Base-by-base conservation (phyloP, 2,329 filamentous ascomycete genomes). In the Colletotrichum euphorbiae region DNA sequence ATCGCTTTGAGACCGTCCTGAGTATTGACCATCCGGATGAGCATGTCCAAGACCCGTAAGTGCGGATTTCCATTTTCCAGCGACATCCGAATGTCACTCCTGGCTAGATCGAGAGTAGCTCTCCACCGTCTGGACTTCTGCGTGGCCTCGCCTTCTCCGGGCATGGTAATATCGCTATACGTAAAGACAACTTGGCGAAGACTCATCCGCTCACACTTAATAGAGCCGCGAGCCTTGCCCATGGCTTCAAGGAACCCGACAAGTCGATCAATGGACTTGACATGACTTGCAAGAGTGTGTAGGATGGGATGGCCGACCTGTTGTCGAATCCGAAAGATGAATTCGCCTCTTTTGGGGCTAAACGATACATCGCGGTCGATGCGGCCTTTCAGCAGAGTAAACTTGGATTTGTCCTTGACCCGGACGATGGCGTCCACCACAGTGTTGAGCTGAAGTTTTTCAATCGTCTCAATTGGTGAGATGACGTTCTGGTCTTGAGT, bases 201-300 rank as follows among this genome's bases (percentile, higher is more conserved):
- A 15, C 86, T 88, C 62, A 91, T 83, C 45, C 84, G 81, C 71
- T 90, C 84, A 74, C 86, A 86, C 48, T 81, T 80, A 40, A 92
- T 85, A 58, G 85, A 82, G 15, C 82, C 83, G 52, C 82, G 81
- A 71, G 87, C 82, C 70, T 83, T 81, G 62, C 88, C 82, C 70
- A 94, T 86, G 1, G 90, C 88, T 50, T 89, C 85, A 28, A 93
- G 82, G 73, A 92, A 93, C 48, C 86, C 85, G 43, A 93, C 89
- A 31, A 96, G 83, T 19, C 90, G 87, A 73, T 92, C 88, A 65
- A 96, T 87, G 12, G 89, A 87, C 71, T 88, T 85, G 51, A 94
- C 81, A 31, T 89, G 85, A 57, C 84, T 81, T 69, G 83, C 81
- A 19, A 94, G 82, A n/a, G 83, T 80, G 4, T 85, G 82, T 4